These are phyloP conservation scores for Zymoseptoria passerinii DNA, from an alignment of 2,329 filamentous ascomycete species.

Conservation along the genomic window DNA sequence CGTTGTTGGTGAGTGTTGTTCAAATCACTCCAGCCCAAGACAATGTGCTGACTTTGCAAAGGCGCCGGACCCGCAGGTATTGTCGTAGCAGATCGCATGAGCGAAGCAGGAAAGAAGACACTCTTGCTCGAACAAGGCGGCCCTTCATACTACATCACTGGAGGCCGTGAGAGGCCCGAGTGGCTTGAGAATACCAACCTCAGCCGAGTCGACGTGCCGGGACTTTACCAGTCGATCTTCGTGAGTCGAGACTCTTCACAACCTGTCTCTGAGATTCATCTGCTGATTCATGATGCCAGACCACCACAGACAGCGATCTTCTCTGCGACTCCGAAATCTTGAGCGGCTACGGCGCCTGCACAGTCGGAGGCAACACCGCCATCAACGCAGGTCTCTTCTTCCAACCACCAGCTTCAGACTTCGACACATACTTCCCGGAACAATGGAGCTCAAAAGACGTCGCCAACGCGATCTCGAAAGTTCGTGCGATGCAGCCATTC, in stretches of 20 bases:
- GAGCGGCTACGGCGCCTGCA: constrained; percentile 38
- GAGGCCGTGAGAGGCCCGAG: constrained; percentile 37
- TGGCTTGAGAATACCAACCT: constrained; percentile 44
- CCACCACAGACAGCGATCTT: constrained; percentile 24
- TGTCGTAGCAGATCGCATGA: constrained; percentile 44
- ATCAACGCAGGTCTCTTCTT: constrained; percentile 56
- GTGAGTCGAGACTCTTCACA: constrained; percentile 3
- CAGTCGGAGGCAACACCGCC: constrained; percentile 49
- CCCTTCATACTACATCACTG: constrained; percentile 29
- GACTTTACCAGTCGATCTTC: constrained; percentile 47
- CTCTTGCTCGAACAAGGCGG: constrained; percentile 47
- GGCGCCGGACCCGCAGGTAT: constrained; percentile 47
- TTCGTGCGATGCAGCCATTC: constrained; percentile 42
- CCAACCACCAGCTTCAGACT: constrained; percentile 53
- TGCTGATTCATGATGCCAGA: neutral
- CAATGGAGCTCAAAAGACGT: constrained; percentile 47
- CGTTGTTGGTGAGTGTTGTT: constrained; percentile 29
- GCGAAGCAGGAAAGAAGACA: constrained; percentile 45
- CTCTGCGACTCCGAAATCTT: constrained; percentile 37
- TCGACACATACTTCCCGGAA: constrained; percentile 46
- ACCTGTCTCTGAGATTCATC: neutral
- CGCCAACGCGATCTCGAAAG: constrained; percentile 37
- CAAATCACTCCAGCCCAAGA: neutral
- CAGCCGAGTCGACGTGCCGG: constrained; percentile 47
- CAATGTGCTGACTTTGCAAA: neutral